Conservation (phyloP, 352 stramenopile species). For the Globisporangium polare region DNA sequence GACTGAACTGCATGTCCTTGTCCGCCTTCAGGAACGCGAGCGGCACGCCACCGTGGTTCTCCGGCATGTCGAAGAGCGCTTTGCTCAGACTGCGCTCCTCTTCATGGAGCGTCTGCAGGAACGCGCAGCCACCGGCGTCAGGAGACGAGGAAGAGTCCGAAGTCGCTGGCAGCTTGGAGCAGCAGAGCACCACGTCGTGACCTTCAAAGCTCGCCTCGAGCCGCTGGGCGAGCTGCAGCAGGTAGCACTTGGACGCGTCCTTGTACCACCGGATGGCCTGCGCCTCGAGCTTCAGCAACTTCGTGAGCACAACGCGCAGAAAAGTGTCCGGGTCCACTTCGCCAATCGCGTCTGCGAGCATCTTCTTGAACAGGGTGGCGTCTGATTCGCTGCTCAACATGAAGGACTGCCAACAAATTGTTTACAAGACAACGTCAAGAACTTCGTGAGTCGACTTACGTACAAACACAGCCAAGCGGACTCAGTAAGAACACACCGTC, state of each 20-base stretch:
- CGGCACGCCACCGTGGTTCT: slow-evolving; percentile 71
- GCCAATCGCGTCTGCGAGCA: slow-evolving; percentile 50
- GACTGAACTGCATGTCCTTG: slow-evolving; percentile 66
- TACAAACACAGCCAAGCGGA: not conserved
- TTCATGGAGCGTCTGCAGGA: slow-evolving; percentile 43
- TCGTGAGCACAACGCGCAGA: slow-evolving; percentile 50
- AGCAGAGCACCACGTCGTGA: slow-evolving; percentile 51
- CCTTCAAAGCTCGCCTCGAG: slow-evolving; percentile 36
- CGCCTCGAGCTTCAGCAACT: slow-evolving; percentile 61
- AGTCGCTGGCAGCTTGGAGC: slow-evolving; percentile 20
- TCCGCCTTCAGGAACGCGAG: slow-evolving; percentile 65
- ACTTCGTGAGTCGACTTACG: not conserved
- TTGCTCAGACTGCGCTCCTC: slow-evolving; percentile 46
- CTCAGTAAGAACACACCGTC: slow-evolving; percentile 30
- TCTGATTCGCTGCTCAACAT: slow-evolving; percentile 39
- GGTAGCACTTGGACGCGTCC: slow-evolving; percentile 53
- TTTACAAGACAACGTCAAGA: not conserved
- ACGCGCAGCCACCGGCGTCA: slow-evolving; percentile 23
- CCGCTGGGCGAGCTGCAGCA: slow-evolving; percentile 55
- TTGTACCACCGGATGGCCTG: slow-evolving; percentile 77
- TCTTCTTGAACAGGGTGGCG: slow-evolving; percentile 33
- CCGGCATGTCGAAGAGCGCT: slow-evolving; percentile 65
- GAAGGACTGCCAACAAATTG: slow-evolving; percentile 50
- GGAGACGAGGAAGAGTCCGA: slow-evolving; percentile 6
- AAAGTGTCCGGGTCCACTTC: slow-evolving; percentile 33